These are phyloP conservation scores for Fusarium sp. DNA, from an alignment of 2,329 filamentous ascomycete genomes.

Conservation along the genomic window DNA sequence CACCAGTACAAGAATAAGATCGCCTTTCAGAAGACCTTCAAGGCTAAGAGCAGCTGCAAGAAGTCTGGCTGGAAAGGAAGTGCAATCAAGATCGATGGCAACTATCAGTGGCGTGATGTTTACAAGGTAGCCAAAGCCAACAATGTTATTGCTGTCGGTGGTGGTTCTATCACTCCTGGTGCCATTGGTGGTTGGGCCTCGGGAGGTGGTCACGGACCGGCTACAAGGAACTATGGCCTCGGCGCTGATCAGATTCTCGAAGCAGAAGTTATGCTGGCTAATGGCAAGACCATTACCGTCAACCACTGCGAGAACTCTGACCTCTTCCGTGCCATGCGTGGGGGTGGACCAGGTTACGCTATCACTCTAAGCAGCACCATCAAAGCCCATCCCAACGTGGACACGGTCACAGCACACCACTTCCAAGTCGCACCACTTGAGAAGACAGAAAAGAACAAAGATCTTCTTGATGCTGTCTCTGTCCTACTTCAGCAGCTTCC, in stretches of 20 bases:
- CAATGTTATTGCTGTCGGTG: constrained; percentile 30
- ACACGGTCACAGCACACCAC: constrained; percentile 21
- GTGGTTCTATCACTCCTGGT: constrained; percentile 30
- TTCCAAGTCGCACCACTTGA: constrained; percentile 13
- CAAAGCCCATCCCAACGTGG: constrained; percentile 28
- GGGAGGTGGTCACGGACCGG: constrained; percentile 32
- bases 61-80: constrained; percentile 25
- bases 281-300: constrained; percentile 18
- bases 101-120: constrained; percentile 34
- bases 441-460: constrained; percentile 23
- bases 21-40: constrained; percentile 2
- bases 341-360: constrained; percentile 29
- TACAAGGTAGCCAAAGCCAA: constrained; percentile 32
- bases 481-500: constrained; percentile 14
- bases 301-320: constrained; percentile 33
- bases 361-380: constrained; percentile 31
- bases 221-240: constrained; percentile 33
- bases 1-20: constrained; percentile 34
- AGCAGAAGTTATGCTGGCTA: constrained; percentile 28
- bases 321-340: constrained; percentile 31
- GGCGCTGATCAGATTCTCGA: constrained; percentile 33
- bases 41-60: not conserved
- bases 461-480: constrained; percentile 21
- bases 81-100: constrained; percentile 26
- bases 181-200: constrained; percentile 35